Conservation (phyloP, 768 basidiomycete species). For the Pleurotus tuoliensis region DNA sequence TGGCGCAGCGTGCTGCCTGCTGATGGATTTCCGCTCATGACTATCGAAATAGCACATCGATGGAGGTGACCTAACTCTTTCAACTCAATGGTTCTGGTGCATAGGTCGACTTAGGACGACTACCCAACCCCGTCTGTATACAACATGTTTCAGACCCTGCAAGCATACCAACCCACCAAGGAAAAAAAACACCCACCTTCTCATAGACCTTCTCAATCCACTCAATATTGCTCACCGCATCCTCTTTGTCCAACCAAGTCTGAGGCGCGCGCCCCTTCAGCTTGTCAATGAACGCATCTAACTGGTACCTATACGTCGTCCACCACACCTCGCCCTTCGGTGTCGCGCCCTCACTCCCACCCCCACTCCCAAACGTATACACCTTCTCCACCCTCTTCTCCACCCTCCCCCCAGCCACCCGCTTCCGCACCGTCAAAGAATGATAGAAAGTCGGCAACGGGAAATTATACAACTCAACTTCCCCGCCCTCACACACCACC, state of each 20-base stretch:
- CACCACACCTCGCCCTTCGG: constrained; percentile 53
- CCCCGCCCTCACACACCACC: constrained; percentile 42
- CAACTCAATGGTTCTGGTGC: constrained; percentile 2
- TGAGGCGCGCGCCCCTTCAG: constrained; percentile 37
- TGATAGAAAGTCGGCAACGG: constrained; percentile 44
- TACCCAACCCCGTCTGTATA: constrained; percentile 20
- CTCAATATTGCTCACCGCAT: constrained; percentile 52
- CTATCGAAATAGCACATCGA: too few species aligned
- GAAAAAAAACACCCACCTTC: not conserved
- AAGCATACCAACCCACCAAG: not conserved
- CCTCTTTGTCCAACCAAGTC: constrained; percentile 29
- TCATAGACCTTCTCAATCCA: constrained; percentile 27
- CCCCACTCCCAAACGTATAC: constrained; percentile 38
- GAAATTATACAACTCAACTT: constrained; percentile 39
- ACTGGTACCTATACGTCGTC: constrained; percentile 2
- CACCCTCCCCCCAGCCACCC: constrained; percentile 16
- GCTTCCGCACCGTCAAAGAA: constrained; percentile 38
- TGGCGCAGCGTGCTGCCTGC: too few species aligned
- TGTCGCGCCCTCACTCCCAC: constrained; percentile 24
- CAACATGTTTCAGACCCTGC: not conserved
- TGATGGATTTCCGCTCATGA: too few species aligned
- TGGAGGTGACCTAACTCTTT: too few species aligned
- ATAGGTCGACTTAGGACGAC: constrained; percentile 22
- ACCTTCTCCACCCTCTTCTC: constrained; percentile 36
- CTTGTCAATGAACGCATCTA: constrained; percentile 63